Evolutionary conservation across 2,329 filamentous ascomycete genomes (phyloP), one percentile per base, ranked within the genome.

Genomic region (Davidsoniella virescens): DNA sequence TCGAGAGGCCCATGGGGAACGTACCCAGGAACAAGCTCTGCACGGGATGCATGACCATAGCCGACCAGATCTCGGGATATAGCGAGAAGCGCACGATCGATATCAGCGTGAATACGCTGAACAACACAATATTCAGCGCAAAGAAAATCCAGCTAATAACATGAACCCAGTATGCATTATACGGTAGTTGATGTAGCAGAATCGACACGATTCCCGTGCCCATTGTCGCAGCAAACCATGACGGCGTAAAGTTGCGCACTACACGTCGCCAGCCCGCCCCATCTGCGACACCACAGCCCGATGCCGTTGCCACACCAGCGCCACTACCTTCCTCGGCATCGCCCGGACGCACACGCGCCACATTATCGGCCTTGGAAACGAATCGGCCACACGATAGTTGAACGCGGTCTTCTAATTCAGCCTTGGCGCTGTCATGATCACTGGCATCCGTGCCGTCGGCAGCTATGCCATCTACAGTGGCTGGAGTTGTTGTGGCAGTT

Each of bases 11-110:
- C 76, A 84, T 84, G 0, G 80, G 80, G 29, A 82, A 71, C 0
- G 77, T 80, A 0, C 75, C 81, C 3, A 86, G 63, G 56, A 85
- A 86, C 49, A 86, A 67, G 1, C 75, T 79, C 58, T 86, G 78
- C 1, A 71, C 72, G 0, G 78, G 79, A 59, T 86, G 77, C 2
- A 67, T 64, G 36, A 85, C 71, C 80, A 86, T 82, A 14, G 72
- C 74, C 0, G 52, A 58, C 72, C 79, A 85, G 26, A 84, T 77
- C 52, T 73, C 69, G 0, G 80, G 81, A 57, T 82, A 85, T 1
- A 84, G 57, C 0, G 65, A 65, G 57, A 85, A 86, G 4, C 82
- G 71, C 2, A 80, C 59, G 1, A 75, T 51, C 1, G 74, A 78
- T 43, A 80, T 68, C 5, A 64, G 52, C 17, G 71, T 62, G 48